These are phyloP conservation scores for Pseudogymnoascus sp. DNA, from an alignment of 2,329 filamentous ascomycete genomes.

Conservation along the genomic window DNA sequence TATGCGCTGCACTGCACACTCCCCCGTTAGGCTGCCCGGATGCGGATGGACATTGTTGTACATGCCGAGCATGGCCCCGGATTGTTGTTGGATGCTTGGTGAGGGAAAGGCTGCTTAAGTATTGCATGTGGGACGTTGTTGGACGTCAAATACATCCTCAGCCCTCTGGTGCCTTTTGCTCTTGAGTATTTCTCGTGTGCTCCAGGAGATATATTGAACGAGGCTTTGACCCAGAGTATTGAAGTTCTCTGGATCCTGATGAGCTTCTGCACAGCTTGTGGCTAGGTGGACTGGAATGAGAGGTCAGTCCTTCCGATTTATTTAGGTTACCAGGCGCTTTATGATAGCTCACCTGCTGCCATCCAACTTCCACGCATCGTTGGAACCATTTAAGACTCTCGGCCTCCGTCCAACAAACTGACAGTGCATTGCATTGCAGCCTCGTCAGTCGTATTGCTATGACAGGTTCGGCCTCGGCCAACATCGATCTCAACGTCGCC, in stretches of 20 bases:
- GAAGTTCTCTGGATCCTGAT: conserved; percentile 1
- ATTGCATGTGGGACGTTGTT: background rate
- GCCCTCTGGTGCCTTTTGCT: background rate
- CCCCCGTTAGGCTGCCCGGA: conserved; percentile 4
- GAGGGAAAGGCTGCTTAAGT: conserved; percentile 7
- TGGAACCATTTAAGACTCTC: background rate
- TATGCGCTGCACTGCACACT: background rate
- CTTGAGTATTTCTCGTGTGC: background rate
- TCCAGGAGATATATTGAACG: background rate
- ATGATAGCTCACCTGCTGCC: background rate
- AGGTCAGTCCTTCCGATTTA: background rate
- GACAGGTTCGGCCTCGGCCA: background rate
- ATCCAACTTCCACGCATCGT: background rate
- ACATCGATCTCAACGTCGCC: background rate
- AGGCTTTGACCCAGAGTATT: background rate
- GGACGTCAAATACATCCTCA: background rate
- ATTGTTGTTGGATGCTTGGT: conserved; percentile 1
- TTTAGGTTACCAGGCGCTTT: background rate
- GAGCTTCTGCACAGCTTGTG: conserved; percentile 4
- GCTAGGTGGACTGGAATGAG: conserved; percentile 4
- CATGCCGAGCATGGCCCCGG: conserved; percentile 1
- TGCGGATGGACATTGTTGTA: conserved; percentile 4
- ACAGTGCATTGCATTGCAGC: background rate
- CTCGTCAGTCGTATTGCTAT: background rate
- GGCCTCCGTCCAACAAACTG: background rate